Percentiles rank a stretch among this genome's conserved stretches.
These are phyloP conservation scores for Leucoagaricus sp. DNA, from an alignment of 1,284 basidiomycete genomes.

Conservation along the genomic window DNA sequence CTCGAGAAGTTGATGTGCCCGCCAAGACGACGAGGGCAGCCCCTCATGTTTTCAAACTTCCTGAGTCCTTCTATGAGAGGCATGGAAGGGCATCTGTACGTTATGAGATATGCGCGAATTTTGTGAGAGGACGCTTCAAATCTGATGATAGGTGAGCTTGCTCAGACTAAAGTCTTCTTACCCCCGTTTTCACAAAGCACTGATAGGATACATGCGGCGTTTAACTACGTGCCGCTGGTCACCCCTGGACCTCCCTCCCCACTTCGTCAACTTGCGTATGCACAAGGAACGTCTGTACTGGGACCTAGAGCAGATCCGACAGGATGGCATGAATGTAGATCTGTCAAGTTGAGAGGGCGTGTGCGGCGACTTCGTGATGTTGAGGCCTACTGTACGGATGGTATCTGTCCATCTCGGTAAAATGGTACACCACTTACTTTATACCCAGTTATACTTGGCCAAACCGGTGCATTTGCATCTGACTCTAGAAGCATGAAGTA, in stretches of 20 bases:
- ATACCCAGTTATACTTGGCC: constrained; percentile 31
- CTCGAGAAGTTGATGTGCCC: constrained; percentile 26
- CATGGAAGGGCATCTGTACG: constrained; percentile 31
- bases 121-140: constrained; percentile 29
- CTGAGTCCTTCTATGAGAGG: constrained; percentile 37
- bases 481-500: background rate
- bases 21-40: constrained; percentile 17
- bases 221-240: constrained; percentile 38
- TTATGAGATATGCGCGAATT: constrained; percentile 32
- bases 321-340: constrained; percentile 27
- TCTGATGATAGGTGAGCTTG: constrained; percentile 30
- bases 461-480: constrained; percentile 28
- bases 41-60: constrained; percentile 26
- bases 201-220: constrained; percentile 32
- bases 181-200: background rate
- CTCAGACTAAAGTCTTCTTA: background rate
- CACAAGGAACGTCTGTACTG: constrained; percentile 28
- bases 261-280: constrained; percentile 39
- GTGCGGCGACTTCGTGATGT: constrained; percentile 26
- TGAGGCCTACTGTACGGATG: constrained; percentile 29
- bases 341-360: constrained; percentile 25
- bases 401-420: constrained; percentile 3
- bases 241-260: constrained; percentile 34
- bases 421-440: background rate
- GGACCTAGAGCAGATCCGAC: constrained; percentile 34